These are phyloP conservation scores for Pichia gijzeniarum DNA, from an alignment of 805 yeast species.

Conservation along the genomic window DNA sequence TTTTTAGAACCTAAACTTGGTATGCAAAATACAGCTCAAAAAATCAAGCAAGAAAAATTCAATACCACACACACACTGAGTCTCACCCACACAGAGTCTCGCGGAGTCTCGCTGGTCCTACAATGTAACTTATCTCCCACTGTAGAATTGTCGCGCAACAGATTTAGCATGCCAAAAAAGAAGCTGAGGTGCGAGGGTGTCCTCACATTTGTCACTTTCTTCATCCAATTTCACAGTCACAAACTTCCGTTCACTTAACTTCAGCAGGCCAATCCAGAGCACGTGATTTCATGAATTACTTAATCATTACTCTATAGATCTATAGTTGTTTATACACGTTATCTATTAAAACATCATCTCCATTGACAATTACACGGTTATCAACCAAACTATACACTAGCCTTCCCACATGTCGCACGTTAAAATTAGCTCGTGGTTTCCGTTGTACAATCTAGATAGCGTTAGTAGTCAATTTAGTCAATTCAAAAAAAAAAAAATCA, in stretches of 20 bases:
- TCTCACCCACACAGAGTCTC: no score
- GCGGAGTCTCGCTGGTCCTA: no score
- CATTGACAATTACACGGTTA: conserved; percentile 13
- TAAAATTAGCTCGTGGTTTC: conserved; percentile 9
- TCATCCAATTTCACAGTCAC: neutral
- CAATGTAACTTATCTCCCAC: no score
- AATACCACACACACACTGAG: neutral
- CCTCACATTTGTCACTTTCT: no score
- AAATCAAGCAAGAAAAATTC: neutral
- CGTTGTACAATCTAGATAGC: conserved; percentile 1
- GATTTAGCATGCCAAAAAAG: neutral
- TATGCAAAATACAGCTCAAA: neutral
- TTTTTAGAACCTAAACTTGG: neutral
- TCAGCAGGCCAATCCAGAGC: no score
- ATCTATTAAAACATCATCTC: neutral
- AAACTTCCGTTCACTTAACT: no score
- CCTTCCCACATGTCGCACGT: conserved; percentile 19
- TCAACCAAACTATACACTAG: conserved; percentile 20
- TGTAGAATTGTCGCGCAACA: no score
- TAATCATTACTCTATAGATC: no score
- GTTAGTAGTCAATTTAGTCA: neutral
- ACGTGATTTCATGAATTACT: neutral
- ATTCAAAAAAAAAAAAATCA: neutral
- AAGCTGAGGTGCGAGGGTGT: neutral
- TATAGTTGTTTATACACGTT: conserved; percentile 2